phyloP scores from a whole-genome alignment of 768 basidiomycete genomes.

The Rhizopogon rudus region DNA sequence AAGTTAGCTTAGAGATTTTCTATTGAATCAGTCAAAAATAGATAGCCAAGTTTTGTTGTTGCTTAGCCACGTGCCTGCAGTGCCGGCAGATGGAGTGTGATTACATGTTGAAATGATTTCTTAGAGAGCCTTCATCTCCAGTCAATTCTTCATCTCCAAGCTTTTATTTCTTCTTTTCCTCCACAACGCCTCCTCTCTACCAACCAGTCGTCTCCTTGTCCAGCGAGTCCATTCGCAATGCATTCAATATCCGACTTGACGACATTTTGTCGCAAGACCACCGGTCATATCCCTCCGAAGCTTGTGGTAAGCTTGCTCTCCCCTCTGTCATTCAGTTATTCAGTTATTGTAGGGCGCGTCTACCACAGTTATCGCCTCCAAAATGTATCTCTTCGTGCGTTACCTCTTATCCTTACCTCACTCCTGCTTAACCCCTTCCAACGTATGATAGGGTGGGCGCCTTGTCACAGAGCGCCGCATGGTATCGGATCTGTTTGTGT shows the following conservation, averaged over 20 bases:
- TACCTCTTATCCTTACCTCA: not conserved
- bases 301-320: slow-evolving; percentile 53
- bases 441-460: slow-evolving; percentile 67
- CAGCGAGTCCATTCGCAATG: slow-evolving; percentile 26
- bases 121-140: not conserved
- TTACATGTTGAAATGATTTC: slow-evolving; percentile 2
- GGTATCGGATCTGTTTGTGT: slow-evolving; percentile 86
- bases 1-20: too few relatives aligned
- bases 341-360: slow-evolving; percentile 68
- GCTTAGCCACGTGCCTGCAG: not conserved
- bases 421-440: not conserved
- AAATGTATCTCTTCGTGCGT: slow-evolving; percentile 86
- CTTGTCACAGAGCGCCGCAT: slow-evolving; percentile 83
- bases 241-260: slow-evolving; percentile 90
- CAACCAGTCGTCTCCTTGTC: not conserved
- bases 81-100: slow-evolving; percentile 23
- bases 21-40: too few relatives aligned
- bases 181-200: slow-evolving; percentile 9
- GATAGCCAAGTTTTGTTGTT: not conserved
- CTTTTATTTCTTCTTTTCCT: slow-evolving; percentile 11
- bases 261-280: slow-evolving; percentile 77
- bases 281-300: slow-evolving; percentile 83
- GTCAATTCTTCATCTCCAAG: not conserved
- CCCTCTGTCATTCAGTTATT: not conserved
- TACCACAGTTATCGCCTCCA: slow-evolving; percentile 83